phyloP scores from a whole-genome alignment of 108 stramenopile genomes.

The Cyclostephanos invisitatus region DNA sequence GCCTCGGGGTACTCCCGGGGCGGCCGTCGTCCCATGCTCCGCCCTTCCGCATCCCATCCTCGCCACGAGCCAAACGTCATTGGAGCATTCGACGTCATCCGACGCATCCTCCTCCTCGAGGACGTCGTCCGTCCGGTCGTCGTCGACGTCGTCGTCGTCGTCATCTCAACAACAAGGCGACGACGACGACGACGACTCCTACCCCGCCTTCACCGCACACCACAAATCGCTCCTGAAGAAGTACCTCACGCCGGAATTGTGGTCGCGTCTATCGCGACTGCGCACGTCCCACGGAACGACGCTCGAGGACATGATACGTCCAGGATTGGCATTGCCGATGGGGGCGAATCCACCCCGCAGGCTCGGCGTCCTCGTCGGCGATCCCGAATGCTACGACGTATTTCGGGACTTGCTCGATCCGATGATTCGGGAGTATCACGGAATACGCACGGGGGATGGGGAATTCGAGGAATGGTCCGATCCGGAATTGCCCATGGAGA shows the following conservation, averaged over 20 bases:
- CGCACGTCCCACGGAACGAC: slow-evolving; percentile 62
- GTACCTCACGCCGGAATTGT: slow-evolving; percentile 72
- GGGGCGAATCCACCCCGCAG: slow-evolving; percentile 86
- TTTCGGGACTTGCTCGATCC: slow-evolving; percentile 81
- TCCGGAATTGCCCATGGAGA: slow-evolving; percentile 44
- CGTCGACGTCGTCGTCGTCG: too few species aligned
- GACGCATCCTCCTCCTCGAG: too few species aligned
- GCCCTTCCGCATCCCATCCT: too few species aligned
- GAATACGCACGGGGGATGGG: background rate
- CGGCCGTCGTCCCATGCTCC: too few species aligned
- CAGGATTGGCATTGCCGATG: slow-evolving; percentile 62
- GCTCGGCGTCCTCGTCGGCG: slow-evolving; percentile 81
- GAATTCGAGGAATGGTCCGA: slow-evolving; percentile 39
- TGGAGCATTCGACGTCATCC: too few species aligned
- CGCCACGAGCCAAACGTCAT: too few species aligned
- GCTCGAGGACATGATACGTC: slow-evolving; percentile 71
- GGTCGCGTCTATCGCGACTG: slow-evolving; percentile 52
- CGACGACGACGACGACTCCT: slow-evolving; percentile 31
- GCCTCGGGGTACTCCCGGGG: too few species aligned
- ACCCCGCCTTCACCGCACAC: slow-evolving; percentile 43
- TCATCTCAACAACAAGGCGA: background rate
- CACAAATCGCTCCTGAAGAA: slow-evolving; percentile 63
- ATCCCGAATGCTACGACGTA: slow-evolving; percentile 82
- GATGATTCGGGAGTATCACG: slow-evolving; percentile 77
- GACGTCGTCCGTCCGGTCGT: too few species aligned